Evolutionary conservation across 2,329 filamentous ascomycete genomes (phyloP).

Genomic region (Fusarium sambucinum): DNA sequence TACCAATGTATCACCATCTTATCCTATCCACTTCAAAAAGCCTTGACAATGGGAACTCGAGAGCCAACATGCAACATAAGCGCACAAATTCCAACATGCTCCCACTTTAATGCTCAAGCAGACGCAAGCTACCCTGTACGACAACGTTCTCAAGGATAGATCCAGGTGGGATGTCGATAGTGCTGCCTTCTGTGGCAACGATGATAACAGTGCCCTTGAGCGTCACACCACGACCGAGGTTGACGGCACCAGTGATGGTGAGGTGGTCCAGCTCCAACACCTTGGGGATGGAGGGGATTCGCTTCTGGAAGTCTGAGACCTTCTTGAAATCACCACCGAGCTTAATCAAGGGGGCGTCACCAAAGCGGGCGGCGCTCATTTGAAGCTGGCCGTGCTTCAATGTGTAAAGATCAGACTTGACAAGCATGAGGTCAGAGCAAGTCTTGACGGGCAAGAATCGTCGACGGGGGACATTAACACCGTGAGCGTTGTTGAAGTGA

Average conservation of each 20-base stretch:
- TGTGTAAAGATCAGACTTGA: conserved; percentile 99
- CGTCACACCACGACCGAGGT: conserved; percentile 93
- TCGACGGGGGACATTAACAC: conserved; percentile 96
- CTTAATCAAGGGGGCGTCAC: conserved; percentile 97
- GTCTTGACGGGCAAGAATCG: conserved; percentile 99
- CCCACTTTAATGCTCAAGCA: conserved; percentile 71
- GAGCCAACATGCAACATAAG: conserved; percentile 13
- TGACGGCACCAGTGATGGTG: conserved; percentile 97
- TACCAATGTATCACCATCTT: conserved; percentile 5
- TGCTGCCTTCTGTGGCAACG: conserved; percentile 96
- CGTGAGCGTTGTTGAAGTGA: conserved; percentile 98
- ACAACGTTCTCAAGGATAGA: conserved; percentile 99
- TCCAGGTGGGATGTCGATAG: conserved; percentile 96
- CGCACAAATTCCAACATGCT: conserved; percentile 10
- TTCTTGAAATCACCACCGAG: conserved; percentile 99
- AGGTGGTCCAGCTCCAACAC: conserved; percentile 94
- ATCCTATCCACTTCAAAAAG: conserved; percentile 20
- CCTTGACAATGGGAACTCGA: conserved; percentile 19
- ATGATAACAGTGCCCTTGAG: conserved; percentile 99
- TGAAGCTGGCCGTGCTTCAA: conserved; percentile 98
- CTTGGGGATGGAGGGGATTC: conserved; percentile 88
- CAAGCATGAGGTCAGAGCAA: conserved; percentile 98
- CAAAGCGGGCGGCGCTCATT: conserved; percentile 96
- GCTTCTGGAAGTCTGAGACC: conserved; percentile 95
- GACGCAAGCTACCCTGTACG: conserved; percentile 92